A percentile compares a stretch with the other conserved stretches of the same genome.
Conservation (phyloP, 2,329 filamentous ascomycete species). For the Ascocoryne sarcoides region DNA sequence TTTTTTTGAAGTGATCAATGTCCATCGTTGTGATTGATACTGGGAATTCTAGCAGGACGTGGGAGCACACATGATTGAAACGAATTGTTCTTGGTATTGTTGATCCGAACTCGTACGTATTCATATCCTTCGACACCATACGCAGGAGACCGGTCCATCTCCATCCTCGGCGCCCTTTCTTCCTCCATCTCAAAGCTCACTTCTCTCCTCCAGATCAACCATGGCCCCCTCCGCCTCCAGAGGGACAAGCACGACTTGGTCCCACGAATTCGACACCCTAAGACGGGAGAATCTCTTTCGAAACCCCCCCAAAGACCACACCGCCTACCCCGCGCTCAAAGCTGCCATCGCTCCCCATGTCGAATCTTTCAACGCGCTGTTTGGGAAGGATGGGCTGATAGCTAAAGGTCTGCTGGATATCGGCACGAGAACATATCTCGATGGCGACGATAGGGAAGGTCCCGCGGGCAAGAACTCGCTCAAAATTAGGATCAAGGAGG, state of each 20-base stretch:
- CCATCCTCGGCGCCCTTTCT: too few relatives aligned
- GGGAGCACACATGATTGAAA: too few relatives aligned
- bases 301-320: constrained; percentile 77
- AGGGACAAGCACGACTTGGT: constrained; percentile 62
- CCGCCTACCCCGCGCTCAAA: constrained; percentile 80
- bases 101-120: too few relatives aligned
- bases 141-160: too few relatives aligned
- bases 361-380: constrained; percentile 89
- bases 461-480: constrained; percentile 62
- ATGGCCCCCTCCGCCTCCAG: constrained; percentile 19
- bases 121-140: too few relatives aligned
- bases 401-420: constrained; percentile 78
- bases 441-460: constrained; percentile 61
- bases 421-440: constrained; percentile 77
- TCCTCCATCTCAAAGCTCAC: too few relatives aligned
- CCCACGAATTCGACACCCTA: constrained; percentile 76
- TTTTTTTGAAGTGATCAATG: too few relatives aligned
- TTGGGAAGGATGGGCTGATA: constrained; percentile 63
- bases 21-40: too few relatives aligned
- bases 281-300: constrained; percentile 82
- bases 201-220: constrained; percentile 4
- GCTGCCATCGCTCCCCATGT: constrained; percentile 86
- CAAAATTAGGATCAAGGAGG: constrained; percentile 67
- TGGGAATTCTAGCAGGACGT: too few relatives aligned
- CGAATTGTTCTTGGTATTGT: too few relatives aligned